phyloP scores from a whole-genome alignment of 345 rosid genomes.

The Hibiscus syriacus region DNA sequence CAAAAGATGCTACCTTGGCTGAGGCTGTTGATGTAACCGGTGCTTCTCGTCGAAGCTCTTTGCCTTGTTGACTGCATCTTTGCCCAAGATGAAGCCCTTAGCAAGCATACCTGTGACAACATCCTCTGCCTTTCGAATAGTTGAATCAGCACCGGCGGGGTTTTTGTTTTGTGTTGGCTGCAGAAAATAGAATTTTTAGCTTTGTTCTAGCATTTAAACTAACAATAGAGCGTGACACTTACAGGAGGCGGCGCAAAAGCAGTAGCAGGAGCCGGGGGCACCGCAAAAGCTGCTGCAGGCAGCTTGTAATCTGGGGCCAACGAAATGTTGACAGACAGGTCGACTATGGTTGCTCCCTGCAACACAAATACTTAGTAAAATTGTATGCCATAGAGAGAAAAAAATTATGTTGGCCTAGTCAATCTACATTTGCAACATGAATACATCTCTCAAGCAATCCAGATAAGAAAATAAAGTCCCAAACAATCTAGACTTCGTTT shows the following conservation, averaged over 20 bases:
- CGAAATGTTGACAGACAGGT: constrained; percentile 61
- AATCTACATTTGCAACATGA: neutral
- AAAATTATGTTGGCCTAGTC: neutral
- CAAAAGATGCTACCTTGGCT: constrained; percentile 74
- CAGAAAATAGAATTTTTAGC: neutral
- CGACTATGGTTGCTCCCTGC: constrained; percentile 96
- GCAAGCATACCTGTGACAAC: constrained; percentile 91
- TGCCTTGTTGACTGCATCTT: constrained; percentile 84
- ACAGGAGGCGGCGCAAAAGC: no score
- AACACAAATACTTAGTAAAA: neutral
- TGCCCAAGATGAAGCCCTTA: constrained; percentile 79
- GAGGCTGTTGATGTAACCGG: constrained; percentile 83
- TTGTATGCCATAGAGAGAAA: neutral
- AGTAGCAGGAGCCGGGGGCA: constrained; percentile 53
- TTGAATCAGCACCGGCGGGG: constrained; percentile 58
- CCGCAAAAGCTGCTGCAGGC: constrained; percentile 56
- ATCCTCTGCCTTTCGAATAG: no score
- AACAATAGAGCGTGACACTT: no score
- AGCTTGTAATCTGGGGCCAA: no score
- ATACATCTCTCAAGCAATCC: constrained; percentile 1
- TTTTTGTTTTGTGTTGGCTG: constrained; percentile 43
- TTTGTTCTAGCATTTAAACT: neutral
- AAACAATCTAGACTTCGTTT: neutral
- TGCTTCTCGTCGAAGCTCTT: no score
- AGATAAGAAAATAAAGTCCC: neutral